Conservation (phyloP, 1,284 basidiomycete species). For the Mycosarcoma mackinlayi region DNA sequence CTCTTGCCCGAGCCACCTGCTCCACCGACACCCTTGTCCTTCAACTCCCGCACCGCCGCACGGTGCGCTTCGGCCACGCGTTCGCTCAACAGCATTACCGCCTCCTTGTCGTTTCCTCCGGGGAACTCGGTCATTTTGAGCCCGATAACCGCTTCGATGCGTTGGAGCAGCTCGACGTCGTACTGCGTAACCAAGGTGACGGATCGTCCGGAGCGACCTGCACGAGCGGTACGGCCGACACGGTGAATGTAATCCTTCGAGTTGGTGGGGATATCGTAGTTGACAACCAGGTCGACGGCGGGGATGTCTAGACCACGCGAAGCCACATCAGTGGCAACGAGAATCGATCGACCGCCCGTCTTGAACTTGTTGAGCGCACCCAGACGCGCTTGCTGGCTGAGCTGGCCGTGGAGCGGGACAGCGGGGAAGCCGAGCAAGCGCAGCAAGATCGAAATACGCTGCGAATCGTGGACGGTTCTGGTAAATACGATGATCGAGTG, state of each 20-base stretch:
- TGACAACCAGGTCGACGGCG: conserved; percentile 94
- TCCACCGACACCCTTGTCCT: conserved; percentile 59
- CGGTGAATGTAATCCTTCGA: conserved; percentile 99
- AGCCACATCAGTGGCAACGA: conserved; percentile 98
- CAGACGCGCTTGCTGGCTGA: conserved; percentile 90
- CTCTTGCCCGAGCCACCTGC: conserved; percentile 60
- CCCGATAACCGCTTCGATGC: conserved; percentile 82
- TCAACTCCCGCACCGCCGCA: conserved; percentile 79
- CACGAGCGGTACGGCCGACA: conserved; percentile 95
- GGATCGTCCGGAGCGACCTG: conserved; percentile 92
- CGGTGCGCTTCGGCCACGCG: conserved; percentile 89
- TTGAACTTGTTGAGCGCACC: conserved; percentile 98
- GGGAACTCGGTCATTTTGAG: conserved; percentile 94
- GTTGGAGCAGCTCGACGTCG: conserved; percentile 94
- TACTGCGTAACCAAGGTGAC: conserved; percentile 98
- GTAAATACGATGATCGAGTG: conserved; percentile 97
- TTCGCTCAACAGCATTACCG: conserved; percentile 86
- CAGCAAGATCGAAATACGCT: conserved; percentile 87
- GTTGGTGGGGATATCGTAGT: conserved; percentile 97
- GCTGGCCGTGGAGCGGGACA: conserved; percentile 93
- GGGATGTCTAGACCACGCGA: conserved; percentile 93
- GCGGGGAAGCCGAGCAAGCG: conserved; percentile 93
- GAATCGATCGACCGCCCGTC: conserved; percentile 86
- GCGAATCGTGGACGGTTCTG: conserved; percentile 92
- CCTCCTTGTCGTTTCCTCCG: conserved; percentile 81